Conservation (phyloP, 2,329 filamentous ascomycete species). For the Hymenotorrendiella dingleyae region DNA sequence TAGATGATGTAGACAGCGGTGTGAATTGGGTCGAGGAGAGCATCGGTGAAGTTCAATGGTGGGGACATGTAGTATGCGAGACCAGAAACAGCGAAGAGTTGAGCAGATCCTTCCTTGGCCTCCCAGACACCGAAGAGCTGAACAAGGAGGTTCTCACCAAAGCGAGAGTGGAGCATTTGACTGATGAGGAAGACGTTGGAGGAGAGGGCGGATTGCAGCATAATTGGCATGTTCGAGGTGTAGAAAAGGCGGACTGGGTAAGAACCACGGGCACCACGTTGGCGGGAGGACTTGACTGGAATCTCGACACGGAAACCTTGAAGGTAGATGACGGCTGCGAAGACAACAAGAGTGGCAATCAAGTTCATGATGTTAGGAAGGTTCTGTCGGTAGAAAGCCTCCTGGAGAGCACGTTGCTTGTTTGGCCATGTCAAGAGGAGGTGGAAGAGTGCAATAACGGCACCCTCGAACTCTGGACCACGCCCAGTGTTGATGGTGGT, state of each 20-base stretch:
- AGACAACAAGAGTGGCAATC: constrained; percentile 84
- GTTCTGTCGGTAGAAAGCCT: constrained; percentile 99
- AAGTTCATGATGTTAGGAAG: constrained; percentile 99
- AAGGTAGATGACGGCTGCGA: constrained; percentile 97
- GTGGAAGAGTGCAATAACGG: constrained; percentile 96
- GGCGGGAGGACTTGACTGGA: constrained; percentile 97
- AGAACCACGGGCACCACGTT: constrained; percentile 95
- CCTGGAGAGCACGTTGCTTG: constrained; percentile 96
- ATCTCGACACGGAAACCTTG: constrained; percentile 99
- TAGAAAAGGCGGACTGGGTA: constrained; percentile 99
- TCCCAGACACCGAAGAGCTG: constrained; percentile 98
- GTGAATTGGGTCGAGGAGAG: constrained; percentile 93
- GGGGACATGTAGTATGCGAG: constrained; percentile 99
- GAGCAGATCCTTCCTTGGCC: constrained; percentile 88
- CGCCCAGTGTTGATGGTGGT: constrained; percentile 99
- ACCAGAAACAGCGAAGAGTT: constrained; percentile 89
- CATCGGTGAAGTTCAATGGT: constrained; percentile 94
- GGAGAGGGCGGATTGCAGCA: constrained; percentile 96
- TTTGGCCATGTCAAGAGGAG: constrained; percentile 97
- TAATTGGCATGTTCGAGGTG: constrained; percentile 99
- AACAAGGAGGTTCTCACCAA: constrained; percentile 97
- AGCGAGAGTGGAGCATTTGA: constrained; percentile 98
- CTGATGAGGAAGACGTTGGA: constrained; percentile 99
- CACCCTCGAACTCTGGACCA: constrained; percentile 98
- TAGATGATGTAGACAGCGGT: constrained; percentile 92